Percentiles rank a stretch among this genome's conserved stretches.
phyloP scores from a whole-genome alignment of 192 early-diverging fungal genomes.

The Powellomyces hirtus region DNA sequence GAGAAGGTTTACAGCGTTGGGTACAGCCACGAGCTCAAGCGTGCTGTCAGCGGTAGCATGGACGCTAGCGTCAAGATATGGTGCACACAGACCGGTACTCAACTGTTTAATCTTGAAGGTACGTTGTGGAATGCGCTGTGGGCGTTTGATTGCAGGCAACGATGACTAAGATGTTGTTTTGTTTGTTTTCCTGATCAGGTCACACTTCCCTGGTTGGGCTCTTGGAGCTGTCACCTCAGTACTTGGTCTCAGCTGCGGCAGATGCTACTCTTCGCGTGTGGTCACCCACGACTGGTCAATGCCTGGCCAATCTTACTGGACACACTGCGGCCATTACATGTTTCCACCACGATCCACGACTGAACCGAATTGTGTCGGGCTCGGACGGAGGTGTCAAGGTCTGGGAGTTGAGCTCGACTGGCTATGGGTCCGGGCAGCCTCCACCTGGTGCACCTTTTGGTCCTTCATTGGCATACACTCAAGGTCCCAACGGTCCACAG shows the following conservation, averaged over 20 bases:
- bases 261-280: slow-evolving; percentile 93
- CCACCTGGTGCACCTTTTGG: slow-evolving; percentile 8
- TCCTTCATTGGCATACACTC: slow-evolving; percentile 28
- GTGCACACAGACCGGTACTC: slow-evolving; percentile 81
- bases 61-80: slow-evolving; percentile 92
- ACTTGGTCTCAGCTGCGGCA: slow-evolving; percentile 92
- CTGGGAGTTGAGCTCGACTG: slow-evolving; percentile 85
- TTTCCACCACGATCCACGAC: slow-evolving; percentile 89
- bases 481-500: slow-evolving; percentile 41
- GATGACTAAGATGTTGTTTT: neutral
- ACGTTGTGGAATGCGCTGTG: neutral
- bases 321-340: slow-evolving; percentile 93
- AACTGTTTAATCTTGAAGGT: slow-evolving; percentile 73
- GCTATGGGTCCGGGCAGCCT: slow-evolving; percentile 29
- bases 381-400: slow-evolving; percentile 92
- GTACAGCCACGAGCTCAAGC: slow-evolving; percentile 74
- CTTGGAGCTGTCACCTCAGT: slow-evolving; percentile 76
- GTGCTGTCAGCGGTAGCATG: slow-evolving; percentile 91
- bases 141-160: neutral
- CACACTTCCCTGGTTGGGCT: slow-evolving; percentile 94
- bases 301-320: slow-evolving; percentile 66
- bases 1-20: slow-evolving; percentile 97
- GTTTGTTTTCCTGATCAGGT: slow-evolving; percentile 47
- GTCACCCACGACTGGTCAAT: slow-evolving; percentile 68
- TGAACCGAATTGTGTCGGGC: slow-evolving; percentile 88